Evolutionary conservation across 2,329 filamentous ascomycete genomes (phyloP).

Genomic region (Colletotrichum tabaci): DNA sequence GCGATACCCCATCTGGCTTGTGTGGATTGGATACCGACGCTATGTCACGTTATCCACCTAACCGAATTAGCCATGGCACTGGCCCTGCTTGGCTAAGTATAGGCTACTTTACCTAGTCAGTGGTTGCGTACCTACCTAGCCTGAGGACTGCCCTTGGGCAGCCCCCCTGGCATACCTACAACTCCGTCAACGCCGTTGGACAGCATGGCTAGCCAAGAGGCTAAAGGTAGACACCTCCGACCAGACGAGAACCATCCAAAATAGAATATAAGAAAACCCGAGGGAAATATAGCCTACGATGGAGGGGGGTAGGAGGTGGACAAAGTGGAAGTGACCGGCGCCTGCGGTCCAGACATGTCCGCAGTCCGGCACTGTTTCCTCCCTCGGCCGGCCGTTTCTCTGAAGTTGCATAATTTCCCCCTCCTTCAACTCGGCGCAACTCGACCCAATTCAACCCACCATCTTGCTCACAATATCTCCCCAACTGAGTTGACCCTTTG

Average conservation of each 20-base stretch:
- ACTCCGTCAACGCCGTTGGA: not conserved
- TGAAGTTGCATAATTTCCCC: slow-evolving; percentile 13
- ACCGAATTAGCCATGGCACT: not conserved
- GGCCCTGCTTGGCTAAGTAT: not conserved
- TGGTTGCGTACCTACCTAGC: not conserved
- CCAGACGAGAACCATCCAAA: not conserved
- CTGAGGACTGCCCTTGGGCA: not conserved
- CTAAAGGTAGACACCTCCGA: not conserved
- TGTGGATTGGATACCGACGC: not conserved
- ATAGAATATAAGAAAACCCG: too few species aligned
- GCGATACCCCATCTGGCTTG: not conserved
- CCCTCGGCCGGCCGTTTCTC: slow-evolving; percentile 4
- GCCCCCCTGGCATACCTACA: not conserved
- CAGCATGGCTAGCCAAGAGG: not conserved
- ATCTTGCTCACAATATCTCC: slow-evolving; percentile 11
- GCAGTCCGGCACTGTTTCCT: slow-evolving; percentile 6
- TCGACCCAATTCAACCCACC: slow-evolving; percentile 9
- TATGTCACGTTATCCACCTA: slow-evolving; percentile 2
- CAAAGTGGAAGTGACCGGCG: not conserved
- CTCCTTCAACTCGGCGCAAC: slow-evolving; percentile 1
- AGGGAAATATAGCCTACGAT: not conserved
- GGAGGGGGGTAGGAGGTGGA: too few species aligned
- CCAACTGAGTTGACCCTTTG: slow-evolving; percentile 7
- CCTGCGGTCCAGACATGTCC: slow-evolving; percentile 17
- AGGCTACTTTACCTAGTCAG: not conserved